A percentile compares a stretch with the other conserved stretches of the same genome.
Evolutionary conservation across 352 stramenopile genomes (phyloP).

Genomic region (Globisporangium heterothallicum): DNA sequence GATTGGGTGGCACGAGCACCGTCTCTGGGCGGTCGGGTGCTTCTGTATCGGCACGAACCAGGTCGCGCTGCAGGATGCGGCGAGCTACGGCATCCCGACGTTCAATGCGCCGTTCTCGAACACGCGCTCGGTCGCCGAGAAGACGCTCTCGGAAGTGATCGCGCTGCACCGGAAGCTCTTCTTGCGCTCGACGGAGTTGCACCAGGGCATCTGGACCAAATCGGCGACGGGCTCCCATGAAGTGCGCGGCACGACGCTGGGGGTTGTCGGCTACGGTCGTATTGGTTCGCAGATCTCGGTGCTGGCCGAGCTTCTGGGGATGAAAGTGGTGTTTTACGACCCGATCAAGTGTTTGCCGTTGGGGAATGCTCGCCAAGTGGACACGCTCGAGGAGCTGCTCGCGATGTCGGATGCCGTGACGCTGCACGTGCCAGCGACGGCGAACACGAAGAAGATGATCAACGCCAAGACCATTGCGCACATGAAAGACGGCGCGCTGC

Average conservation of each 20-base stretch:
- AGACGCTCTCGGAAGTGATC: slow-evolving; percentile 79
- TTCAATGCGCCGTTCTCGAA: slow-evolving; percentile 87
- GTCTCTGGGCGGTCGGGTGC: slow-evolving; percentile 73
- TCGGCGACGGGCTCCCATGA: slow-evolving; percentile 71
- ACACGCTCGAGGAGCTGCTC: slow-evolving; percentile 83
- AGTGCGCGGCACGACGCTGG: slow-evolving; percentile 75
- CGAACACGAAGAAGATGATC: slow-evolving; percentile 91
- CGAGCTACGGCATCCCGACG: slow-evolving; percentile 61
- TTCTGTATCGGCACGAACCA: slow-evolving; percentile 87
- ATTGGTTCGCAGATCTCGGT: slow-evolving; percentile 83
- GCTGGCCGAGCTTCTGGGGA: slow-evolving; percentile 84
- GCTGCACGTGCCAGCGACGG: slow-evolving; percentile 95
- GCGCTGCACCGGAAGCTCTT: slow-evolving; percentile 82
- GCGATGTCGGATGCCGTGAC: slow-evolving; percentile 89
- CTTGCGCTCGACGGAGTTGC: slow-evolving; percentile 66
- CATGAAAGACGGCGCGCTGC: slow-evolving; percentile 90
- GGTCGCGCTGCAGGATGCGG: slow-evolving; percentile 55
- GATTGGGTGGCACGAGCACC: slow-evolving; percentile 73
- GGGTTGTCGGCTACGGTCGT: slow-evolving; percentile 76
- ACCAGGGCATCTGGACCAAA: slow-evolving; percentile 77
- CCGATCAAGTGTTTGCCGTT: slow-evolving; percentile 81
- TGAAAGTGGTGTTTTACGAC: slow-evolving; percentile 94
- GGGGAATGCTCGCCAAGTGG: slow-evolving; percentile 76
- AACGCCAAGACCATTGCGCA: slow-evolving; percentile 79
- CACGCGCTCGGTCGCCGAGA: slow-evolving; percentile 80